A percentile compares a stretch with the other conserved stretches of the same genome.
These are phyloP conservation scores for Wickerhamomyces pijperi DNA, from an alignment of 805 yeast species.

Conservation along the genomic window DNA sequence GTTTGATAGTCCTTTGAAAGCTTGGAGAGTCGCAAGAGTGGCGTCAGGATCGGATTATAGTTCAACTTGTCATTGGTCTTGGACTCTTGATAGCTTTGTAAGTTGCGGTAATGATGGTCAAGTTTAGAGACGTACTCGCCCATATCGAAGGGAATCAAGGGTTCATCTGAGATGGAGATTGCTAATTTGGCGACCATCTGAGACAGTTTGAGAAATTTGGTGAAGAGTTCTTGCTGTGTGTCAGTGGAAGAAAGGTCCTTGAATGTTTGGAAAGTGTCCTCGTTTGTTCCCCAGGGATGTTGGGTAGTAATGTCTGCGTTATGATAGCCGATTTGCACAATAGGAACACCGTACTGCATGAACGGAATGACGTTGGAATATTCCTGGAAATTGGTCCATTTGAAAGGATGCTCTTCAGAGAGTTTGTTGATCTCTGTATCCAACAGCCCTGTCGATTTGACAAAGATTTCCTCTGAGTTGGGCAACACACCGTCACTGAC, in stretches of 20 bases:
- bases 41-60: conserved; percentile 18
- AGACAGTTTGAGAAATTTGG: conserved; percentile 43
- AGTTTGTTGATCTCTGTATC: conserved; percentile 13
- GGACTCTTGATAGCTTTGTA: conserved; percentile 27
- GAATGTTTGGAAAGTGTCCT: conserved; percentile 53
- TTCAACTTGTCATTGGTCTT: conserved; percentile 17
- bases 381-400: conserved; percentile 19
- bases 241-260: conserved; percentile 11
- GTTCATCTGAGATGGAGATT: conserved; percentile 59
- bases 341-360: conserved; percentile 53
- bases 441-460: conserved; percentile 26
- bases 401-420: conserved; percentile 45
- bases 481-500: conserved; percentile 50
- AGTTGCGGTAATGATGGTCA: conserved; percentile 31
- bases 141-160: conserved; percentile 63
- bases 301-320: conserved; percentile 12
- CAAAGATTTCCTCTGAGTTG: conserved; percentile 33
- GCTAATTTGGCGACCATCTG: conserved; percentile 41
- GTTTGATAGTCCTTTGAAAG: conserved; percentile 37
- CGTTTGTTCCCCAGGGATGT: conserved; percentile 46
- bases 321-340: conserved; percentile 46
- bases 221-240: conserved; percentile 44
- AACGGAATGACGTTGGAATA: conserved; percentile 64
- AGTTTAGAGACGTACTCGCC: conserved; percentile 33
- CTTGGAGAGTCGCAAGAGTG: conserved; percentile 27